Evolutionary conservation across 176 grass and related monocot species (phyloP).

Genomic region (Leersia perrieri): DNA sequence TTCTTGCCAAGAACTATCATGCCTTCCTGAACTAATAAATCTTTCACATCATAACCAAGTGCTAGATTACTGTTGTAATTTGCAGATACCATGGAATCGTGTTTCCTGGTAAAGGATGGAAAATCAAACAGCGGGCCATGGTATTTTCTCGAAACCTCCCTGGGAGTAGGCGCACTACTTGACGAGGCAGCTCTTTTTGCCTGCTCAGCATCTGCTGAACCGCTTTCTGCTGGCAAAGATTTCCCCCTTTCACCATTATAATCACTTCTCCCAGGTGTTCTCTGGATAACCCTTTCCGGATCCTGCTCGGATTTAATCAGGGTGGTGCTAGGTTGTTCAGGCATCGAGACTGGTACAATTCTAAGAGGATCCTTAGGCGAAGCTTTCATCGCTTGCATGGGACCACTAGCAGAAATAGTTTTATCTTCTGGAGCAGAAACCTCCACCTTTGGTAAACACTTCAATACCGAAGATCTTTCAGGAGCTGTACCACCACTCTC

Average conservation of each 20-base stretch:
- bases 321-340: constrained; percentile 43
- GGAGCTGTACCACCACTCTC: constrained; percentile 53
- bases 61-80: constrained; percentile 77
- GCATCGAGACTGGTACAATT: constrained; percentile 48
- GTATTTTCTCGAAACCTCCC: constrained; percentile 79
- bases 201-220: constrained; percentile 53
- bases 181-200: constrained; percentile 64
- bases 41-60: constrained; percentile 89
- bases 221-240: constrained; percentile 60
- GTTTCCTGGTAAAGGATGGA: constrained; percentile 89
- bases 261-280: constrained; percentile 57
- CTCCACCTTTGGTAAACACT: constrained; percentile 73
- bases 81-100: constrained; percentile 65
- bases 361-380: constrained; percentile 62
- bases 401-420: constrained; percentile 33
- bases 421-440: constrained; percentile 59
- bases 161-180: constrained; percentile 48
- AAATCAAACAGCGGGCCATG: constrained; percentile 97
- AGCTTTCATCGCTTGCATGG: constrained; percentile 44
- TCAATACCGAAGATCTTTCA: constrained; percentile 40
- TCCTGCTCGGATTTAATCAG: constrained; percentile 91
- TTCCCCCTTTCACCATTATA: constrained; percentile 71
- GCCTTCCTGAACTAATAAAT: constrained; percentile 89
- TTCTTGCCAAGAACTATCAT: constrained; percentile 74
- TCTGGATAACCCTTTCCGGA: constrained; percentile 58